Evolutionary conservation across 73 alveolate species (phyloP).

Genomic region (Symbiodinium pilosum): DNA sequence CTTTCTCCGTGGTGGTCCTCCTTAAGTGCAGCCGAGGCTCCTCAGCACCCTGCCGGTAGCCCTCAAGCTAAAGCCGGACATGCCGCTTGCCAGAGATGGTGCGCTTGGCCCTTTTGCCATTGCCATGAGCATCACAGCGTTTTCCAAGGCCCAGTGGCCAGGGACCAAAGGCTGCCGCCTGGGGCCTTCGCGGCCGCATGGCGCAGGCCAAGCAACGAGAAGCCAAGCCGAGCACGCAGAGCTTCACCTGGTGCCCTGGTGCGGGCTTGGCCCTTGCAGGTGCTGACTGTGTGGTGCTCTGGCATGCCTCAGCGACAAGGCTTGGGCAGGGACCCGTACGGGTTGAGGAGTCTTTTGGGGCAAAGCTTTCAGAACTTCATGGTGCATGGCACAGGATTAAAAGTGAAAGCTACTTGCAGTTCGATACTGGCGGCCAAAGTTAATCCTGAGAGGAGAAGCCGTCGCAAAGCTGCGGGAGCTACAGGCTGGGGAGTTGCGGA

Average conservation of each 20-base stretch:
- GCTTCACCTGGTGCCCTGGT: no score
- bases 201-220: not conserved
- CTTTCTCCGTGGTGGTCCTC: not conserved
- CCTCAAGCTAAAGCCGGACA: not conserved
- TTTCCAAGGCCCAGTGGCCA: not conserved
- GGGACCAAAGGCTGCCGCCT: slow-evolving; percentile 3
- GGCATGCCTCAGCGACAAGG: not conserved
- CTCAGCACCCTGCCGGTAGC: not conserved
- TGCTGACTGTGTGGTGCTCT: not conserved
- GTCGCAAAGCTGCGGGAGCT: slow-evolving; percentile 2
- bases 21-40: not conserved
- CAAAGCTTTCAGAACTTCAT: no score
- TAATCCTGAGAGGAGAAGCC: not conserved
- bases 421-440: no score
- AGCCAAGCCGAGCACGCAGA: no score
- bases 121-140: not conserved
- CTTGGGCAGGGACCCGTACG: not conserved
- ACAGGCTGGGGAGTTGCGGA: not conserved
- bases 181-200: not conserved
- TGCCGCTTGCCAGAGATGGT: not conserved
- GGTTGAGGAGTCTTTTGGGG: no score
- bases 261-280: not conserved
- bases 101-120: no score
- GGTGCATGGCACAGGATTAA: no score
- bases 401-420: no score